A percentile compares a stretch with the other conserved stretches of the same genome.
Conservation (phyloP, 257 asterid genomes). For the Nicotiana paniculata region DNA sequence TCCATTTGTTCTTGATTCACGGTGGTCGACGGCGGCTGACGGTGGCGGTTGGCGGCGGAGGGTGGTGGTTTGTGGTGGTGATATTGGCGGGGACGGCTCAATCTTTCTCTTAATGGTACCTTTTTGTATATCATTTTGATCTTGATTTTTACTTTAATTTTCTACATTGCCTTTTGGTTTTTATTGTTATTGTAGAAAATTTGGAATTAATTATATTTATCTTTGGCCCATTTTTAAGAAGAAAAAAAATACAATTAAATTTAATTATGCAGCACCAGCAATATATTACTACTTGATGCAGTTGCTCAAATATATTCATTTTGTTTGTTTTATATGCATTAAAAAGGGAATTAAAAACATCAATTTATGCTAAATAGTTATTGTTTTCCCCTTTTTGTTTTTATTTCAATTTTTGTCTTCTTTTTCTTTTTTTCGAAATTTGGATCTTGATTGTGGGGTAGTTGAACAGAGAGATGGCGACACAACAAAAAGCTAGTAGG, state of each 20-base stretch:
- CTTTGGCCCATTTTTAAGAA: neutral
- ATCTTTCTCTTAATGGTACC: slow-evolving; percentile 26
- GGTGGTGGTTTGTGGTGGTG: slow-evolving; percentile 19
- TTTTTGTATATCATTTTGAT: slow-evolving; percentile 7
- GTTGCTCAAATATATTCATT: neutral
- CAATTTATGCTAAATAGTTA: neutral
- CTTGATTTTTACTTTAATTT: slow-evolving; percentile 1
- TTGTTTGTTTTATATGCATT: neutral
- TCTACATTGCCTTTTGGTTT: neutral
- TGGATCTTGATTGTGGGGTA: neutral
- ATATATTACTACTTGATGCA: neutral
- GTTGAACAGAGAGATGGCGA: neutral
- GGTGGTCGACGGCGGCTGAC: neutral
- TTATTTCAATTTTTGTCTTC: too few relatives aligned
- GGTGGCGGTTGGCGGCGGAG: neutral
- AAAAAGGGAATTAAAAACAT: neutral
- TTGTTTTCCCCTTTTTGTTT: neutral
- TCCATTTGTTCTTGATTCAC: neutral
- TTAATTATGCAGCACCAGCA: neutral
- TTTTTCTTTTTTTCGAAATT: neutral
- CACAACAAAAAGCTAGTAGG: neutral
- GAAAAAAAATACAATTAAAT: neutral
- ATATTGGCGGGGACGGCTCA: slow-evolving; percentile 65
- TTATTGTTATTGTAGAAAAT: neutral
- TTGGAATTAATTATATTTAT: neutral